Percentiles rank a stretch among this genome's conserved stretches.
phyloP scores from a whole-genome alignment of 1,284 basidiomycete genomes.

The Sanguinoderma infundibulare region DNA sequence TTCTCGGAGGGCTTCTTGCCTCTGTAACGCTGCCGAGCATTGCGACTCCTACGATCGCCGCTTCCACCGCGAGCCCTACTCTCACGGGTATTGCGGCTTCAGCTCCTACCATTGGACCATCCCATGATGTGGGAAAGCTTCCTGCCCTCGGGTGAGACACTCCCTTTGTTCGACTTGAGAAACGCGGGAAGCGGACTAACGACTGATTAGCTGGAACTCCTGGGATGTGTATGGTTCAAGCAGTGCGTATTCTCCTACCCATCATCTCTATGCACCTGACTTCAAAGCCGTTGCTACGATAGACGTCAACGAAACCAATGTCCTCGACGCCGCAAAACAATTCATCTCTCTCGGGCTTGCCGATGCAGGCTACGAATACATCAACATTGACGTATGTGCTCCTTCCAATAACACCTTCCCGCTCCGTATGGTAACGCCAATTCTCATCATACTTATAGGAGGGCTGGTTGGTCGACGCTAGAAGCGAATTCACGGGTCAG shows the following conservation, averaged over 20 bases:
- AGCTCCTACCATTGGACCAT: no score
- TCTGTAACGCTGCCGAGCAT: no score
- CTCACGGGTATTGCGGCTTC: no score
- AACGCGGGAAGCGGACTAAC: not conserved
- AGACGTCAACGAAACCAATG: slow-evolving; percentile 51
- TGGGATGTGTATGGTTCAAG: slow-evolving; percentile 67
- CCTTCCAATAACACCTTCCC: no score
- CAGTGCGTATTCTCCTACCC: slow-evolving; percentile 33
- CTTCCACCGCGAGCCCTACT: no score
- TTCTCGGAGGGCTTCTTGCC: no score
- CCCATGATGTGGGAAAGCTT: no score
- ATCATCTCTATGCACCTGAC: not conserved
- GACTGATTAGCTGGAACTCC: slow-evolving; percentile 48
- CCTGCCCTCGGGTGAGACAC: slow-evolving; percentile 40
- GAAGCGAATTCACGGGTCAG: slow-evolving; percentile 44
- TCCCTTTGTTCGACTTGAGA: no score
- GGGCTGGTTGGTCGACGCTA: slow-evolving; percentile 50
- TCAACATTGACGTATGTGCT: slow-evolving; percentile 55
- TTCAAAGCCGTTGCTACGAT: slow-evolving; percentile 4
- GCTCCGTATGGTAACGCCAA: not conserved
- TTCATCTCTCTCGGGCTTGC: slow-evolving; percentile 53
- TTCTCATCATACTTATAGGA: slow-evolving; percentile 44
- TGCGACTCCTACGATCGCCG: no score
- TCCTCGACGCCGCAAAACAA: slow-evolving; percentile 51
- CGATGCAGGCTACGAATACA: slow-evolving; percentile 54